phyloP scores from a whole-genome alignment of 1,139 yeast species.

The Taiozyma sp. region DNA sequence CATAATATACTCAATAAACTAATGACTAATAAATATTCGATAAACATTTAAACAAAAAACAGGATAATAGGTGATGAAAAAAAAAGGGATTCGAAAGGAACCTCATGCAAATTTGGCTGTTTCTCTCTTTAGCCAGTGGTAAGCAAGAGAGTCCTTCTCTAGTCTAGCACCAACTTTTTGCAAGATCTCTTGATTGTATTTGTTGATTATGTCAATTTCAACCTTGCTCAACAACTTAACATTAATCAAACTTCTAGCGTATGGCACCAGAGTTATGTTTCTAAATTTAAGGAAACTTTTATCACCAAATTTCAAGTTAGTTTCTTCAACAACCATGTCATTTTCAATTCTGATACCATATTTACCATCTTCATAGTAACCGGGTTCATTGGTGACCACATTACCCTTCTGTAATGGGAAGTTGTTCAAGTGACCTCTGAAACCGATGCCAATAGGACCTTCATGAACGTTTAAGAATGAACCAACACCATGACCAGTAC shows the following conservation, averaged over 20 bases:
- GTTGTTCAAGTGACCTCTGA: constrained; percentile 36
- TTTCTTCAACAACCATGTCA: constrained; percentile 53
- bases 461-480: constrained; percentile 92
- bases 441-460: constrained; percentile 92
- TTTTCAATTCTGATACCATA: constrained; percentile 95
- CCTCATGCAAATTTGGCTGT: constrained; percentile 31
- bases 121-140: constrained; percentile 75
- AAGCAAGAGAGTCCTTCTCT: constrained; percentile 48
- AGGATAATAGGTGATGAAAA: neutral
- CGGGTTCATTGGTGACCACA: constrained; percentile 91
- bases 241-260: constrained; percentile 67
- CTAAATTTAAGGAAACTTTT: constrained; percentile 69
- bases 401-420: constrained; percentile 51
- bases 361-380: constrained; percentile 87
- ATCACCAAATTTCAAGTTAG: constrained; percentile 38
- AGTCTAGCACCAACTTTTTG: constrained; percentile 43
- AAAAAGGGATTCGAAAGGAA: neutral
- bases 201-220: constrained; percentile 67
- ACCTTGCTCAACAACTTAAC: constrained; percentile 47
- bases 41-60: neutral
- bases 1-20: neutral
- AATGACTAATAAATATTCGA: neutral
- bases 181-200: constrained; percentile 64
- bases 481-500: constrained; percentile 98
- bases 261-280: constrained; percentile 88